Conservation (phyloP, 768 basidiomycete species). For the Butyriboletus loyo region DNA sequence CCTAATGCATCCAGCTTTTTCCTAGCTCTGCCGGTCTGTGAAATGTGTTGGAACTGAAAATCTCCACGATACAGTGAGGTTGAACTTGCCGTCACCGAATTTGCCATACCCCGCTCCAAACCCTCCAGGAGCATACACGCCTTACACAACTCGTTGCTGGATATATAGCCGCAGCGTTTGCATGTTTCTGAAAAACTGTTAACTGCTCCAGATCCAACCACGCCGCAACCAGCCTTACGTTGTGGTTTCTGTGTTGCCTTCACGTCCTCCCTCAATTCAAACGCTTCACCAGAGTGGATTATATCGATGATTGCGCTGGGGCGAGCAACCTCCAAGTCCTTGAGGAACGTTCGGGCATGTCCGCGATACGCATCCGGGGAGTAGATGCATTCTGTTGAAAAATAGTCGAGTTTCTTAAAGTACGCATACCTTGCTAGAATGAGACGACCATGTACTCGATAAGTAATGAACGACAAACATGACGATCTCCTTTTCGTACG, state of each 20-base stretch:
- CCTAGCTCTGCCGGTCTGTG: constrained; percentile 65
- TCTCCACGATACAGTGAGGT: neutral
- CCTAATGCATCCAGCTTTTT: constrained; percentile 60
- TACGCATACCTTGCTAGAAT: constrained; percentile 80
- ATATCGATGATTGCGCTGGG: constrained; percentile 97
- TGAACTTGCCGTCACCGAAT: constrained; percentile 54
- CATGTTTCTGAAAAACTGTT: constrained; percentile 66
- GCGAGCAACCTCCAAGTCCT: constrained; percentile 90
- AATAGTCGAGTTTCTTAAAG: constrained; percentile 98
- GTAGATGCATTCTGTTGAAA: constrained; percentile 99
- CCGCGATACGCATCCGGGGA: constrained; percentile 98
- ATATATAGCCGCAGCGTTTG: constrained; percentile 90
- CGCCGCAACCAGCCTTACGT: constrained; percentile 50
- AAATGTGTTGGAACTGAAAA: constrained; percentile 8
- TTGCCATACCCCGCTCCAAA: constrained; percentile 78
- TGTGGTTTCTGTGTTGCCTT: constrained; percentile 79
- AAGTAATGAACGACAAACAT: constrained; percentile 55
- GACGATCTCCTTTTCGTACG: constrained; percentile 99
- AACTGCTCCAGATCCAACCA: neutral
- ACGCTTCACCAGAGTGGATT: constrained; percentile 93
- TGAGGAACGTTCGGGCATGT: constrained; percentile 90
- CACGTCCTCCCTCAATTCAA: constrained; percentile 82
- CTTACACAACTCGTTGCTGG: constrained; percentile 95
- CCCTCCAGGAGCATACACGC: constrained; percentile 91
- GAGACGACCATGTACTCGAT: constrained; percentile 7